A percentile compares a stretch with the other conserved stretches of the same genome.
phyloP scores from a whole-genome alignment of 345 rosid genomes.

The Trapa bicornis region DNA sequence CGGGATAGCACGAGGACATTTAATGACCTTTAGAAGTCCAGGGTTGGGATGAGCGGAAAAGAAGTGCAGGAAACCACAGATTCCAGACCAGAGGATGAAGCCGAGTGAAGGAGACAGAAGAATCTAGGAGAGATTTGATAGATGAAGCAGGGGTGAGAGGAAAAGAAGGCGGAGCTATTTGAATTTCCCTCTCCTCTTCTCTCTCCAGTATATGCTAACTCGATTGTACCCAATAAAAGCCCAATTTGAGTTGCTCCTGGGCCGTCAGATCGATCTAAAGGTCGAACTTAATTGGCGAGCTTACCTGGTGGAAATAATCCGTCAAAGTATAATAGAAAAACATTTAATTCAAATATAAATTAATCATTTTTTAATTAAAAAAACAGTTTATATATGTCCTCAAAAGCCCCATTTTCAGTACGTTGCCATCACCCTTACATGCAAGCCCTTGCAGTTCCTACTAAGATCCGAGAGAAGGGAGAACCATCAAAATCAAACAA shows the following conservation, averaged over 20 bases:
- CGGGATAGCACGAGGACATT: not conserved
- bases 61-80: too few relatives aligned
- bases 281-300: too few relatives aligned
- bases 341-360: too few relatives aligned
- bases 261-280: too few relatives aligned
- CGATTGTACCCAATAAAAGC: not conserved
- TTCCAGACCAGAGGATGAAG: too few relatives aligned
- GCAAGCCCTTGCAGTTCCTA: not conserved
- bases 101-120: not conserved
- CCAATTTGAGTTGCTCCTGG: not conserved
- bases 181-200: not conserved
- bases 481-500: not conserved
- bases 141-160: not conserved
- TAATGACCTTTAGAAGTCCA: too few relatives aligned
- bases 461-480: not conserved
- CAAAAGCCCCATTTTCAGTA: too few relatives aligned
- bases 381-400: too few relatives aligned
- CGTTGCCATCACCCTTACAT: not conserved
- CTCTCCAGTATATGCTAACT: not conserved
- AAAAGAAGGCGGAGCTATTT: not conserved
- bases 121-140: not conserved
- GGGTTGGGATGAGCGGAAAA: too few relatives aligned
- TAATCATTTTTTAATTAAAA: too few relatives aligned
- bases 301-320: too few relatives aligned
- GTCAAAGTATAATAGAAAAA: too few relatives aligned